These are phyloP conservation scores for Metarhizium guizhouense DNA, from an alignment of 2,329 filamentous ascomycete species.

Conservation along the genomic window DNA sequence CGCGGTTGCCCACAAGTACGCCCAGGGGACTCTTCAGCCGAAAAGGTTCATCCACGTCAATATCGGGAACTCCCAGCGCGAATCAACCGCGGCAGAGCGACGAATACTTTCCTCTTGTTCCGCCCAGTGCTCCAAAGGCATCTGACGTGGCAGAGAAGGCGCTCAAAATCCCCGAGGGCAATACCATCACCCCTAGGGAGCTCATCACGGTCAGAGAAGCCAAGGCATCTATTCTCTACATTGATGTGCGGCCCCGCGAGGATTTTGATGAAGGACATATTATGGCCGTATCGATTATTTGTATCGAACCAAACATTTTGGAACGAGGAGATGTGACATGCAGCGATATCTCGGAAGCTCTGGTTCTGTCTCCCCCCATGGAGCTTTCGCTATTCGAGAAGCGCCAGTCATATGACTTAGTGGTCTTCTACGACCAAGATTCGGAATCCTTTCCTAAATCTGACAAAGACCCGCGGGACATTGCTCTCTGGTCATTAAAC, in stretches of 20 bases:
- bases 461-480: constrained; percentile 30
- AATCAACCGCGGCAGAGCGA: constrained; percentile 18
- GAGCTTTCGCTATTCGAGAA: constrained; percentile 68
- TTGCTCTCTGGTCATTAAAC: constrained; percentile 61
- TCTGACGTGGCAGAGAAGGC: constrained; percentile 29
- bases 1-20: constrained; percentile 56
- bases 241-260: constrained; percentile 75
- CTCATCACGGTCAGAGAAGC: constrained; percentile 60
- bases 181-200: constrained; percentile 57
- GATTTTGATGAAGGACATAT: constrained; percentile 87
- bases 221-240: constrained; percentile 59
- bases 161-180: constrained; percentile 42
- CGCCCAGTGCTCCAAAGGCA: constrained; percentile 17
- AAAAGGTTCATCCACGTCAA: constrained; percentile 42
- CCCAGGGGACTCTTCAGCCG: constrained; percentile 55
- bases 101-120: constrained; percentile 22
- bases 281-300: constrained; percentile 73
- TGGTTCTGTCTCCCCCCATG: constrained; percentile 61
- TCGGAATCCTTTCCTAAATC: constrained; percentile 40
- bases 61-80: constrained; percentile 18
- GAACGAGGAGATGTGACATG: constrained; percentile 59
- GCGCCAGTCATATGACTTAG: constrained; percentile 68
- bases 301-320: constrained; percentile 72
- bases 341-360: constrained; percentile 53
- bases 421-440: constrained; percentile 82